Evolutionary conservation across 2,329 filamentous ascomycete species (phyloP).

Genomic region (Colletotrichum sp.): DNA sequence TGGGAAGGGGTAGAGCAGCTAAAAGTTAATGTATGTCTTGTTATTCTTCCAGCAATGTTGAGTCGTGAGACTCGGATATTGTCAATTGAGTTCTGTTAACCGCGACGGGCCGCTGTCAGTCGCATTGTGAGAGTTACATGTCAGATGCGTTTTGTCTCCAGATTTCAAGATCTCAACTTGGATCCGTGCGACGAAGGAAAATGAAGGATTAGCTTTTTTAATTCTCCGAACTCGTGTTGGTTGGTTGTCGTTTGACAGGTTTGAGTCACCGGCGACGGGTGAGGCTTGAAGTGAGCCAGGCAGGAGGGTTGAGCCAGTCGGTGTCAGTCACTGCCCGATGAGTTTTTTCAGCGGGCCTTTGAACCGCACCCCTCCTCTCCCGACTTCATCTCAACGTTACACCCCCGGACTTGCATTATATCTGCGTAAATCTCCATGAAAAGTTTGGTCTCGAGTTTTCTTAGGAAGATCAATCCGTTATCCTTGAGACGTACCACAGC

Average conservation of each 20-base stretch:
- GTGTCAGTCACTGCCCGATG: not conserved
- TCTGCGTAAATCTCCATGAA: not conserved
- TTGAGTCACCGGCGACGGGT: not conserved
- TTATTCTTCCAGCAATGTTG: not conserved
- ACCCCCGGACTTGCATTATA: not conserved
- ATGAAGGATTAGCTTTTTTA: not conserved
- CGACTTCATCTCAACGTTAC: not conserved
- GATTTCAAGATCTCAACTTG: not conserved
- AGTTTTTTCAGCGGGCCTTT: not conserved
- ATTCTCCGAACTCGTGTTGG: not conserved
- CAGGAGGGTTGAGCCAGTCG: not conserved
- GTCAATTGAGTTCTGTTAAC: not conserved
- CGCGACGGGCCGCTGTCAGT: not conserved
- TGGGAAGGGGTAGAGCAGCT: not conserved
- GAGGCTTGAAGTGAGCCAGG: not conserved
- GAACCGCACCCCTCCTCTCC: conserved; percentile 33
- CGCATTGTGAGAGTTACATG: not conserved
- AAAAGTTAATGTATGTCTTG: conserved; percentile 2
- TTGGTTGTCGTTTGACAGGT: not conserved
- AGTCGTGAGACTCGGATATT: not conserved
- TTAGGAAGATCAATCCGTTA: not conserved
- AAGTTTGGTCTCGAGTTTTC: not conserved
- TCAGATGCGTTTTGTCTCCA: not conserved
- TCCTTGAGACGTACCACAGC: not conserved
- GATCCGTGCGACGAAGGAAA: not conserved